Base-by-base conservation (phyloP, 1,284 basidiomycete species). In the Neonothopanus nambi region DNA sequence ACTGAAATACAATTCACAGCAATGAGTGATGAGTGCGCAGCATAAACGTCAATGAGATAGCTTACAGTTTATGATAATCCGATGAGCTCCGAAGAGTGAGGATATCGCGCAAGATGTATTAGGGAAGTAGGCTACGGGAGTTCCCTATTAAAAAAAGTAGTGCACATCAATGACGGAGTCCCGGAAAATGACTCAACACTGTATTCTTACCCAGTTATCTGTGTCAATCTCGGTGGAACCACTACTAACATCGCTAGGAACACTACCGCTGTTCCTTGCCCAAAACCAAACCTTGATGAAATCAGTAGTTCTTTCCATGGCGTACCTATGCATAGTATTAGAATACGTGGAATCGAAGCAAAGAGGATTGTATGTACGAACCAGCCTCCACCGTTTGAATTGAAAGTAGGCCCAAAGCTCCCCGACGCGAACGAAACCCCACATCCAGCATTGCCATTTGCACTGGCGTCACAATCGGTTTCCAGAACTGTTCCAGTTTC, bases 381-480 rank as follows among this genome's bases (percentile, higher is more conserved):
- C 77, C 79, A 85, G 57, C 83, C 82, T 17, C 84, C 86, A 21
- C 81, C 79, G 52, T 73, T 76, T 28, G 61, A 65, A 65, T 89
- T 87, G 71, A 87, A 84, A 8, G 68, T 59, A 13, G 82, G 79
- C 3, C 85, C 85, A 60, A 77, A 85, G 59, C 75, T 79, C 33
- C 74, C 67, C 20, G 67, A 65, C 1, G 73, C 72, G 43, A 80
- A 71, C 41, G 68, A 64, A 28, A 88, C 84, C 4, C 80, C 81
- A 61, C 88, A 90, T 0, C 87, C 87, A 1, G 76, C 64, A 65
- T 89, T 88, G 37, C 71, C 73, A 61, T 82, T 81, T 24, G 73
- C 74, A 39, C 65, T 63, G 12, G 74, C 72, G 57, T 81, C 71
- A 63, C 85, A 88, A 61, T 81, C 74, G 24, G 74, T 72, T 39